Base-by-base conservation (phyloP, 2,329 filamentous ascomycete genomes). In the Hypoxylon sp. region DNA sequence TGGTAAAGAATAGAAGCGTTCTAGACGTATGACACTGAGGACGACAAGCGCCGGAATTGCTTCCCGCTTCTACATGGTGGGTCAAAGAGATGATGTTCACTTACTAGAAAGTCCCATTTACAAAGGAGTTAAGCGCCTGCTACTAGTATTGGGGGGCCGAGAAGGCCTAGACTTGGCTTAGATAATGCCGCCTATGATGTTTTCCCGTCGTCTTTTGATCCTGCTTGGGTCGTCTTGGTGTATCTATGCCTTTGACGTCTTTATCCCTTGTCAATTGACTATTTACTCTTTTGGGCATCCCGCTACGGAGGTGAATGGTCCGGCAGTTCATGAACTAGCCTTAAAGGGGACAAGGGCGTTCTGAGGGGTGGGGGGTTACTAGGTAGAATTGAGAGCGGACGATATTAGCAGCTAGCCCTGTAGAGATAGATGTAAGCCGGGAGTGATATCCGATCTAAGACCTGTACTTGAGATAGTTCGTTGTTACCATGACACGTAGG, bases 401-500 rank as follows among this genome's bases (percentile, higher is more conserved):
- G 24, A 50, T n/a, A n/a, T n/a, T 51, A 35, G 44, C 51, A 58
- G 19, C 29, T 63, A 63, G 57, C 33, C 47, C 42, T 55, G 55
- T 10, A 26, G 35, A 63, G 22, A 64, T 63, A 42, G 46, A 46
- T 54, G 57, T 61, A 33, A 19, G 31, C 13, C 57, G 63, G 67
- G 46, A 66, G 60, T 29, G 22, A 57, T 11, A 66, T 53, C 58
- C 63, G 63, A 63, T 69, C 63, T 52, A 33, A n/a, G 35, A 56
- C 57, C 35, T 24, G 50, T 44, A 35, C 33, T 26, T 33, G 11
- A 26, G 33, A 39, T 54, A 33, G 46, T 5, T 22, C 35, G 22
- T 19, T 33, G 35, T 17, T 22, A 29, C 17, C 31, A 53, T 13
- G 14, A 48, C 1, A 22, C 3, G 42, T 37, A 22, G 44, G 35